phyloP scores from a whole-genome alignment of 495 filamentous ascomycete species.

The Entonaema liquescens region DNA sequence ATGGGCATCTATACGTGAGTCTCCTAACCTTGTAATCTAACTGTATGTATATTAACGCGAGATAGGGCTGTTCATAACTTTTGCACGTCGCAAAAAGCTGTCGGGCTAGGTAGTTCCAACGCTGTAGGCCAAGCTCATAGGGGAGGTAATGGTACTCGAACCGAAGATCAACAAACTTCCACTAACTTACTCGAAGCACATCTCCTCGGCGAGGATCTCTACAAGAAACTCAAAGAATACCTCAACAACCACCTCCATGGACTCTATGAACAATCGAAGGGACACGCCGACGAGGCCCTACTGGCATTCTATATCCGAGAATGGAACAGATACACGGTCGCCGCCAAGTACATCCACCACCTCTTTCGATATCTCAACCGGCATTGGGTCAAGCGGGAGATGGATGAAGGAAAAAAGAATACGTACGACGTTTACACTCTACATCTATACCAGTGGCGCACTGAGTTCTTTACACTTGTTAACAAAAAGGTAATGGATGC shows the following conservation, averaged over 20 bases:
- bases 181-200: conserved; percentile 76
- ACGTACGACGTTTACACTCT: conserved; percentile 98
- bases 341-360: conserved; percentile 96
- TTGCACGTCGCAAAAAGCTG: conserved; percentile 96
- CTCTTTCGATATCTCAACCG: conserved; percentile 96
- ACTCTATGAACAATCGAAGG: conserved; percentile 72
- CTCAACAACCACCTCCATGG: conserved; percentile 75
- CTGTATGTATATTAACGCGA: conserved; percentile 35
- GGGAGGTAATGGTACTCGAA: conserved; percentile 69
- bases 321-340: conserved; percentile 94
- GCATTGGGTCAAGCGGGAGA: conserved; percentile 99
- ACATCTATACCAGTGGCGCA: conserved; percentile 93
- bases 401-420: conserved; percentile 99
- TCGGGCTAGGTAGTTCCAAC: conserved; percentile 52
- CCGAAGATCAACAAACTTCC: neutral
- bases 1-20: conserved; percentile 97
- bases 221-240: conserved; percentile 87
- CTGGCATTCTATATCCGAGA: conserved; percentile 95
- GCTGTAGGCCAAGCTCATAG: conserved; percentile 67
- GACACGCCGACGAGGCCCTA: conserved; percentile 87
- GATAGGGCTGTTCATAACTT: conserved; percentile 95
- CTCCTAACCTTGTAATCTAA: neutral
- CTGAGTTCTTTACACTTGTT: conserved; percentile 85
- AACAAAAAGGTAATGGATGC: conserved; percentile 92
- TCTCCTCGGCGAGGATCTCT: conserved; percentile 94